phyloP scores from a whole-genome alignment of 495 filamentous ascomycete species.

The Hypoxylon fragiforme region DNA sequence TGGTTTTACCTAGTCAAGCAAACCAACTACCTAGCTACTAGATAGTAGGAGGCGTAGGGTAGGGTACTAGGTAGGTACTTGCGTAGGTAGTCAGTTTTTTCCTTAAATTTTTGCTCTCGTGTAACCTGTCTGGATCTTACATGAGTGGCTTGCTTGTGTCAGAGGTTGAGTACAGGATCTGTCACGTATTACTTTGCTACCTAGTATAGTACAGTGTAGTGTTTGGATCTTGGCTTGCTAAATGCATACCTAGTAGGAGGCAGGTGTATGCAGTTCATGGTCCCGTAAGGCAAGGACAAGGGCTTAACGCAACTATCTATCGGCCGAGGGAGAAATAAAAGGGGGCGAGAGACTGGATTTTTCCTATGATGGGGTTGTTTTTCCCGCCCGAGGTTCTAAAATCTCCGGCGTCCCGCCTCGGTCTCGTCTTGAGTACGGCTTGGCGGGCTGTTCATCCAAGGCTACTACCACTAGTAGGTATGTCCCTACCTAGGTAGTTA shows the following conservation, averaged over 20 bases:
- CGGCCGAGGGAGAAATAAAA: background rate
- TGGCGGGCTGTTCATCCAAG: background rate
- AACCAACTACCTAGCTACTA: background rate
- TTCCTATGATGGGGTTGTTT: background rate
- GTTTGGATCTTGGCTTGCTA: background rate
- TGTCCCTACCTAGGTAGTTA: too few species aligned
- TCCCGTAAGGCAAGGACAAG: conserved; percentile 8
- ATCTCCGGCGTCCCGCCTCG: background rate
- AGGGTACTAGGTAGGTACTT: too few species aligned
- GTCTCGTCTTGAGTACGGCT: background rate
- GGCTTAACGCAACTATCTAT: background rate
- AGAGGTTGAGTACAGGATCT: background rate
- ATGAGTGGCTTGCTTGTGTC: conserved; percentile 13
- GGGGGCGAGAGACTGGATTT: background rate
- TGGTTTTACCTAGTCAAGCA: too few species aligned
- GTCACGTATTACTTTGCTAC: too few species aligned
- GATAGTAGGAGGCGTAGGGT: too few species aligned
- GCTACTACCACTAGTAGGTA: too few species aligned
- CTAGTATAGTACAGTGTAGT: too few species aligned
- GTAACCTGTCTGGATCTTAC: background rate
- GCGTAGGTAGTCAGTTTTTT: too few species aligned
- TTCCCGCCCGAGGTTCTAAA: background rate
- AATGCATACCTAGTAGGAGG: too few species aligned
- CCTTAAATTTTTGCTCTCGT: too few species aligned
- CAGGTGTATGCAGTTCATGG: too few species aligned